Evolutionary conservation across 257 asterid species (phyloP).

Genomic region (Schizonepeta tenuifolia): DNA sequence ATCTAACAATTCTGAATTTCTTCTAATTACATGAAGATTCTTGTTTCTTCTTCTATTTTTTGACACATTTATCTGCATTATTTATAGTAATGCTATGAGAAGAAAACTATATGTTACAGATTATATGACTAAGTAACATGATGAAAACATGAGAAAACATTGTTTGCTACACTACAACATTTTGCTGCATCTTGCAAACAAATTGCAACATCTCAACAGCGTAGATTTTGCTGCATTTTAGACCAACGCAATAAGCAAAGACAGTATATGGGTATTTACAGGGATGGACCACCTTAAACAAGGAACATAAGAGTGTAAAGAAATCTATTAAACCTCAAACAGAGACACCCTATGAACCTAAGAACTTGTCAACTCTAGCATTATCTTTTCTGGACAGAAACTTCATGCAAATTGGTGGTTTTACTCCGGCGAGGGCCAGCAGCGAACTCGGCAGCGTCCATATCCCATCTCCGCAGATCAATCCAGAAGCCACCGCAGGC

Average conservation of each 20-base stretch:
- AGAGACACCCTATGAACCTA: constrained; percentile 14
- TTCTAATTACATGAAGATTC: too few relatives aligned
- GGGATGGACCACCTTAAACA: not conserved
- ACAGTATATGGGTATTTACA: not conserved
- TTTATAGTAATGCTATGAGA: too few relatives aligned
- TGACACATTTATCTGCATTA: too few relatives aligned
- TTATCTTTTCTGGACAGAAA: constrained; percentile 62
- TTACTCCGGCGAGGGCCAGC: constrained; percentile 67
- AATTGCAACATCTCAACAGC: not conserved
- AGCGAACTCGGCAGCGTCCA: constrained; percentile 81
- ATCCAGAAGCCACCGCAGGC: constrained; percentile 87
- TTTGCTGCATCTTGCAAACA: not conserved
- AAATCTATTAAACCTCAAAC: not conserved
- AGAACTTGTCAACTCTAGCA: constrained; percentile 52
- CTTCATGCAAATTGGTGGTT: constrained; percentile 89
- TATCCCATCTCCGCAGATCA: constrained; percentile 89
- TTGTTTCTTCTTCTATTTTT: too few relatives aligned
- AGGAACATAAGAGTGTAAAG: not conserved
- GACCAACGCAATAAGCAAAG: not conserved
- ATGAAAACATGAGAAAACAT: not conserved
- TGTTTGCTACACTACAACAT: not conserved
- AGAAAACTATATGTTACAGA: not conserved
- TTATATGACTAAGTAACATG: not conserved
- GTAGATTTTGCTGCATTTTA: not conserved
- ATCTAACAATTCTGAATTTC: too few relatives aligned